Conservation (phyloP, 768 basidiomycete genomes). For the Mycena vulgaris region DNA sequence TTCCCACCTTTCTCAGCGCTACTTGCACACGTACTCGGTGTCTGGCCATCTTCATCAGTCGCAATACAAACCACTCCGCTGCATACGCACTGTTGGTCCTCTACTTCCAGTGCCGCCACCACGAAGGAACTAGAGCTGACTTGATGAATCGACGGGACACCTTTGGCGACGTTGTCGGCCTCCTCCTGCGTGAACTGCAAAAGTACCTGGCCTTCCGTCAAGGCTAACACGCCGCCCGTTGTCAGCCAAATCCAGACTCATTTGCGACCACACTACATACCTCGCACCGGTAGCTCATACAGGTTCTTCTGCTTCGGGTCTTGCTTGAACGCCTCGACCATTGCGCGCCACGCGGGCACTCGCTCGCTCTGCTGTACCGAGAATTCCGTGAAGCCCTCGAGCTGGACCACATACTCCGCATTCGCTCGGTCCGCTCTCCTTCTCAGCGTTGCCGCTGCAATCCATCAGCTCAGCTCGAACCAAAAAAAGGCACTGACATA, state of each 20-base stretch:
- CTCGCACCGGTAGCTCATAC: background rate
- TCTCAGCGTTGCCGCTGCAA: conserved; percentile 1
- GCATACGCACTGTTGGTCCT: conserved; percentile 19
- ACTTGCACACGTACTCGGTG: background rate
- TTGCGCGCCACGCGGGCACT: background rate
- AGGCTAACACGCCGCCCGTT: no score
- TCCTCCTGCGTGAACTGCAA: background rate
- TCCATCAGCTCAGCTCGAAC: background rate
- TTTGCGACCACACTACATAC: no score
- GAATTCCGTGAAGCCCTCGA: conserved; percentile 21
- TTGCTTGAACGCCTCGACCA: conserved; percentile 16
- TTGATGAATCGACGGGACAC: background rate
- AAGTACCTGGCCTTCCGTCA: background rate
- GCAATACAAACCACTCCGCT: no score
- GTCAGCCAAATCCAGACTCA: no score
- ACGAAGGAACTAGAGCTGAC: conserved; percentile 18
- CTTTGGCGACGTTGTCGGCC: background rate
- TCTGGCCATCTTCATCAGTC: no score
- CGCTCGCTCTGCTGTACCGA: background rate
- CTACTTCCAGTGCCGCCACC: background rate
- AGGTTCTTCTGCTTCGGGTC: background rate
- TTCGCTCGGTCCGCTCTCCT: conserved; percentile 3
- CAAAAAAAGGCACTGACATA: conserved; percentile 21
- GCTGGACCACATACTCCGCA: background rate
- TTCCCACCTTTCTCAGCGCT: background rate